Evolutionary conservation across 352 stramenopile genomes (phyloP).

Genomic region (Pythium utonaiense): DNA sequence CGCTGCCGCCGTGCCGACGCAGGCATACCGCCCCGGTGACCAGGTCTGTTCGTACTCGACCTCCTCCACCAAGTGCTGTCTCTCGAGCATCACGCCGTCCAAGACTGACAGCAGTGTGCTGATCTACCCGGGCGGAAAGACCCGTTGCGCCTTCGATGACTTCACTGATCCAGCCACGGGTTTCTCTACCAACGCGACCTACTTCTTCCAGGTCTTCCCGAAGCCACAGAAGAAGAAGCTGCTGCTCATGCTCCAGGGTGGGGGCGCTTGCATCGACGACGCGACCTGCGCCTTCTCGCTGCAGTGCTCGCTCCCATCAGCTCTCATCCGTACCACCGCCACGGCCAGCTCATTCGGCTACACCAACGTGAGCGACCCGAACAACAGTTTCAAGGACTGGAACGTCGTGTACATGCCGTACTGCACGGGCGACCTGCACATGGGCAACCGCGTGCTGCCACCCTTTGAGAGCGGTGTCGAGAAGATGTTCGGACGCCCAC

Average conservation of each 20-base stretch:
- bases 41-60: conserved; percentile 11
- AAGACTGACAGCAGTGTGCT: conserved; percentile 32
- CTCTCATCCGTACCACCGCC: conserved; percentile 39
- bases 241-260: conserved; percentile 63
- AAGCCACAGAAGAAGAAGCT: conserved; percentile 53
- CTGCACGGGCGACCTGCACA: conserved; percentile 64
- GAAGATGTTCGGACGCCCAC: conserved; percentile 29
- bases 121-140: conserved; percentile 44
- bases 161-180: conserved; percentile 26
- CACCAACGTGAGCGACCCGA: conserved; percentile 43
- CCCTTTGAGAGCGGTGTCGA: conserved; percentile 33
- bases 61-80: not conserved
- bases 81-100: conserved; percentile 24
- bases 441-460: conserved; percentile 35
- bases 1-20: not conserved
- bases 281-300: conserved; percentile 57
- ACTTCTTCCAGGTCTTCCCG: conserved; percentile 72
- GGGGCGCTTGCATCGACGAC: conserved; percentile 60
- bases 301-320: conserved; percentile 45
- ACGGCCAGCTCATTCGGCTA: conserved; percentile 33
- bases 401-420: conserved; percentile 69
- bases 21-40: conserved; percentile 8
- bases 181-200: conserved; percentile 42
- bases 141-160: conserved; percentile 45
- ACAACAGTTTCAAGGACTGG: conserved; percentile 67